Base-by-base conservation (phyloP, 1,284 basidiomycete species). In the Pyrrhoderma lamaoense region DNA sequence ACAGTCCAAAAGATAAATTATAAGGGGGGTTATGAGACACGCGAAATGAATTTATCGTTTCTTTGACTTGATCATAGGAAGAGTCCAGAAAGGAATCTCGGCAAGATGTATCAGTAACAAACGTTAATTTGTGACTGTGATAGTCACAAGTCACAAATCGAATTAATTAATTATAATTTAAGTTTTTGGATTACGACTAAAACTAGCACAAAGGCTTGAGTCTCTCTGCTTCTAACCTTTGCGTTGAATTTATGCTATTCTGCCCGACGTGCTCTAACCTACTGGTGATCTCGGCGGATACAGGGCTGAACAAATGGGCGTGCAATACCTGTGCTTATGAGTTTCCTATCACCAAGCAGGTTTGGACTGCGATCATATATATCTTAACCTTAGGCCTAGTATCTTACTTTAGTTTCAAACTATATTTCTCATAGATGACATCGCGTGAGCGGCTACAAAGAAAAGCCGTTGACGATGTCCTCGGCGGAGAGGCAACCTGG, bases 241-340 rank as follows among this genome's bases (percentile, higher is more conserved):
- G 18, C 21, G 31, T 45, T 37, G 14, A 19, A 22, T n/a, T 31
- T 18, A 92, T 93, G 92, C 75, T 95, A 23, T 96, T 96, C 74
- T 98, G 95, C 64, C 94, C 94, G 35, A 93, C 88, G 51, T 99
- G 95, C 65, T 83, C 91, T 43, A 98, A 98, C 67, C 76, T 93
- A 53, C 80, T 98, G 14, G 81, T 92, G 48, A 89, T 97, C 47
- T 85, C 82, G 8, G 70, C 77, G 3, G 84, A 83, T 59, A 83
- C 76, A 3, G 85, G 79, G 2, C 79, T 73, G 67, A 93, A 90
- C 69, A 91, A 91, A 72, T 97, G 92, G 90, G 85, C 85, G 0
- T 98, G 93, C 64, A 89, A 90, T 61, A 89, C 90, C 2, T 98
- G 94, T 64, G 87, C 95, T 1, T 98, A 97, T 66, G 92, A 97